phyloP scores from a whole-genome alignment of 257 asterid species.

The Penstemon barbatus region DNA sequence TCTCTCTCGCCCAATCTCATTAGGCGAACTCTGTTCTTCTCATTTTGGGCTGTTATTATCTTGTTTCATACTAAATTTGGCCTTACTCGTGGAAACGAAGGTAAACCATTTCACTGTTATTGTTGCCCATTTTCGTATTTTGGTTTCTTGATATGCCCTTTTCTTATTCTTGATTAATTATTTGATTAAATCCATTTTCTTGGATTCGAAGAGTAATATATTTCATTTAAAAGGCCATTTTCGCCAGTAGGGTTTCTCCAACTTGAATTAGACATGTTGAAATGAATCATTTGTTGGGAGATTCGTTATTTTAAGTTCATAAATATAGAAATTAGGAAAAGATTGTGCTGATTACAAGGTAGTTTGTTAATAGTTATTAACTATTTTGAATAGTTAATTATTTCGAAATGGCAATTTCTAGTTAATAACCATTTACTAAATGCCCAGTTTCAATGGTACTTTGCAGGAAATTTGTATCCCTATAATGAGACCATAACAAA shows the following conservation, averaged over 20 bases:
- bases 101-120: conserved; percentile 31
- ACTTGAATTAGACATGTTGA: too few relatives aligned
- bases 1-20: too few relatives aligned
- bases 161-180: not conserved
- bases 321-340: conserved; percentile 19
- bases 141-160: not conserved
- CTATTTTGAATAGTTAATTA: conserved; percentile 6
- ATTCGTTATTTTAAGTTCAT: not conserved
- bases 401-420: conserved; percentile 3
- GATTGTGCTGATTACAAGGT: not conserved
- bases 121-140: not conserved
- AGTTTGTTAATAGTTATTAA: not conserved
- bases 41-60: conserved; percentile 52
- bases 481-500: conserved; percentile 42
- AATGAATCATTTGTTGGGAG: not conserved
- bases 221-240: too few relatives aligned
- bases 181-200: not conserved
- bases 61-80: conserved; percentile 58
- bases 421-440: conserved; percentile 11
- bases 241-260: too few relatives aligned
- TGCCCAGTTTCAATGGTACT: conserved; percentile 17
- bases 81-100: conserved; percentile 65
- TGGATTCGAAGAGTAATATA: not conserved
- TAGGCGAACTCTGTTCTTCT: conserved; percentile 56
- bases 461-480: conserved; percentile 58